Base-by-base conservation (phyloP, 345 rosid genomes). In the Eucalyptus erythrocorys region DNA sequence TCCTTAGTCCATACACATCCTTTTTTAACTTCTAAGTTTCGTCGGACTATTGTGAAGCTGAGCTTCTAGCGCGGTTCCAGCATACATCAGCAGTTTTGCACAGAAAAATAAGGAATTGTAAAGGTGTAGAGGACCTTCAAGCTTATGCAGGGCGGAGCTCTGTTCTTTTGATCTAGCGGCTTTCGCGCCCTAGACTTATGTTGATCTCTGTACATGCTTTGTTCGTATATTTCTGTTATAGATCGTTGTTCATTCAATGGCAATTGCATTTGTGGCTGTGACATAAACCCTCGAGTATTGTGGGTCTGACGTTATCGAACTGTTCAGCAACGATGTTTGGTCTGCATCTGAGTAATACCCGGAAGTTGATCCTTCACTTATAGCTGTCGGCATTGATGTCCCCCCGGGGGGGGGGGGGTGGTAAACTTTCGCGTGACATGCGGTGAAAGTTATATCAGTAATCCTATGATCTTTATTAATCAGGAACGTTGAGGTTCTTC, bases 101-200 rank as follows among this genome's bases (percentile, higher is more conserved):
- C 89, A 86, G 89, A 71, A 88, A 87, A 92, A 93, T 87, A 90
- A 92, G 87, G 71, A 86, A 61, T 64, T 90, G 92, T 90, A 89
- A 86, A 85, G 88, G 85, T 81, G 79, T 86, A 86, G 87, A 86
- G 87, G 42, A 43, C 68, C n/a, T 86, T 57, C 30, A 17, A 24
- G 48, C 24, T 86, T 86, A 43, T 86, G 87, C 87, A 37, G 79
- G 61, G 48, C 21, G 4, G 82, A 71, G 45, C 82, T 71, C 82
- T 71, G 82, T 71, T 10, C 45, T 71, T 71, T 71, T 37, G 82
- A 71, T 71, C 82, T 71, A 37, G 82, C 4, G 3, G 82, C 82
- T 37, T 71, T 21, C 1, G 82, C 0, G 14, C 82, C 27, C 82
- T 37, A 71, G 82, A 37, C 82, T 45, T 71, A 37, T 71, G 82